Percentiles rank a stretch among this genome's conserved stretches.
These are phyloP conservation scores for Tylopilus intermedius DNA, from an alignment of 768 basidiomycete genomes.

Conservation along the genomic window DNA sequence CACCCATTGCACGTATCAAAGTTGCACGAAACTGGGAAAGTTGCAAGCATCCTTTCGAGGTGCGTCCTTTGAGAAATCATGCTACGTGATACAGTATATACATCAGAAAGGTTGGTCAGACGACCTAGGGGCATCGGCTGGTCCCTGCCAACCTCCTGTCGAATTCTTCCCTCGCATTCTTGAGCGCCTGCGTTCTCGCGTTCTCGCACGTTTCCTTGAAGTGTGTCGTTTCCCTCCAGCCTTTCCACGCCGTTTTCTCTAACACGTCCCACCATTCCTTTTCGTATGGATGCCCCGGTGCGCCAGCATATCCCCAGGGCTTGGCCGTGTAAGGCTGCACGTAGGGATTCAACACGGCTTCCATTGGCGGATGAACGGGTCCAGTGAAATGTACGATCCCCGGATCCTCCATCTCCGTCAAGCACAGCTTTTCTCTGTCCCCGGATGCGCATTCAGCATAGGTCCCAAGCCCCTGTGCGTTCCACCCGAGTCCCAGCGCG, in stretches of 20 bases:
- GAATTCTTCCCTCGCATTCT: conserved; percentile 8
- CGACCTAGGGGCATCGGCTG: neutral
- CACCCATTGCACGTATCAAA: neutral
- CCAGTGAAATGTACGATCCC: conserved; percentile 57
- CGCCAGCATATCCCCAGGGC: conserved; percentile 53
- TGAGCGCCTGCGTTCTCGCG: conserved; percentile 9
- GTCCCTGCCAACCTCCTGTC: neutral
- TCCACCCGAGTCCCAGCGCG: conserved; percentile 43
- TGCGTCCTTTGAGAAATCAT: neutral
- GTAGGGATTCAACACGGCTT: conserved; percentile 43
- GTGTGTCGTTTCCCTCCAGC: conserved; percentile 24
- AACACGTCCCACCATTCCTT: conserved; percentile 44
- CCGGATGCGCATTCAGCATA: conserved; percentile 36
- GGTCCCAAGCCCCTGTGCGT: conserved; percentile 54
- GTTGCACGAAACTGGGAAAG: neutral
- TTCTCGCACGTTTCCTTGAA: conserved; percentile 17
- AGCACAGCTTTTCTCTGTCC: conserved; percentile 33
- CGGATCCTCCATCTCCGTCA: conserved; percentile 37
- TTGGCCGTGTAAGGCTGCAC: conserved; percentile 53
- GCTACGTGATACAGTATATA: neutral
- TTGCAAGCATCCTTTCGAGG: neutral
- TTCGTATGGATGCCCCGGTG: conserved; percentile 47
- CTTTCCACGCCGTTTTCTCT: conserved; percentile 42
- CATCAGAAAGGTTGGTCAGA: neutral
- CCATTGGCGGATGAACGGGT: conserved; percentile 44